Evolutionary conservation across 2,329 filamentous ascomycete species (phyloP).

Genomic region (Fusarium sp.): DNA sequence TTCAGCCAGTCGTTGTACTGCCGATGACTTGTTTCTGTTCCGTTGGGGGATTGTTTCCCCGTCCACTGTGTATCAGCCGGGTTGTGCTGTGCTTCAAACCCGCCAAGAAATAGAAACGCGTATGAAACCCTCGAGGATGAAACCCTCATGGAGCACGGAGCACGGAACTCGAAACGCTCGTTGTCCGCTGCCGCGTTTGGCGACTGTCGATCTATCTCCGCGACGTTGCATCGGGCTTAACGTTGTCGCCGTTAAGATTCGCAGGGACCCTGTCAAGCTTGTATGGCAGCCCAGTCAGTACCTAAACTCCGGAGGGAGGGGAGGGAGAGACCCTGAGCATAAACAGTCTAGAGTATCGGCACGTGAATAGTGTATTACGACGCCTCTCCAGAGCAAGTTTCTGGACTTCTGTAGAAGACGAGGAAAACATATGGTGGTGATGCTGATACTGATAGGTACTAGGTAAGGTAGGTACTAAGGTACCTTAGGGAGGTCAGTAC

Average conservation of each 20-base stretch:
- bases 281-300: background rate
- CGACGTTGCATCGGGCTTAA: constrained; percentile 11
- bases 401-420: no score
- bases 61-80: constrained; percentile 6
- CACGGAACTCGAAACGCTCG: constrained; percentile 28
- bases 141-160: constrained; percentile 28
- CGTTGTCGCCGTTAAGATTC: constrained; percentile 16
- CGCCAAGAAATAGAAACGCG: constrained; percentile 22
- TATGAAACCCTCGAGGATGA: constrained; percentile 38
- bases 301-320: background rate
- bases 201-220: constrained; percentile 23
- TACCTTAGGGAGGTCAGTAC: no score
- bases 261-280: constrained; percentile 8
- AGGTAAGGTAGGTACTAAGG: no score
- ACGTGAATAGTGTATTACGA: background rate
- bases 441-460: no score
- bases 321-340: constrained; percentile 21
- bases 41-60: constrained; percentile 24
- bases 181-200: constrained; percentile 32
- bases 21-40: constrained; percentile 5
- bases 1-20: background rate
- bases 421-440: no score
- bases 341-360: constrained; percentile 5
- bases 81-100: constrained; percentile 30
- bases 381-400: no score